phyloP scores from a whole-genome alignment of 495 filamentous ascomycete genomes.

The Parachaetomium inaequale region DNA sequence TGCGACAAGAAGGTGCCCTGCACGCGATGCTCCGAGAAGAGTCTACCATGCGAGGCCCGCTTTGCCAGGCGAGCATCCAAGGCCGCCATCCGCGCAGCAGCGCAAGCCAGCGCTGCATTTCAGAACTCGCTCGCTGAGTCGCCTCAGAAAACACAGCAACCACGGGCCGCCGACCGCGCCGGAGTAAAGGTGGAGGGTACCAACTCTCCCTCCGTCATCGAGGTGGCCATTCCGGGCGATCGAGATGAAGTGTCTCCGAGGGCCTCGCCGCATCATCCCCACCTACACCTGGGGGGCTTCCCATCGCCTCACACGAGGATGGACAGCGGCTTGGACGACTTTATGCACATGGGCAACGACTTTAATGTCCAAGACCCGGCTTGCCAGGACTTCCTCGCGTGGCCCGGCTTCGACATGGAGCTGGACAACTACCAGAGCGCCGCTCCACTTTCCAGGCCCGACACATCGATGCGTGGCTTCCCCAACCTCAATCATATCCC shows the following conservation, averaged over 20 bases:
- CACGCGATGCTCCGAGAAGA: constrained; percentile 54
- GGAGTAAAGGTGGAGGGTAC: constrained; percentile 22
- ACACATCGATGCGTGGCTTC: constrained; percentile 34
- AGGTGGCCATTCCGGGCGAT: constrained; percentile 28
- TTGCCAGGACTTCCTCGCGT: constrained; percentile 38
- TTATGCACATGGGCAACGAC: constrained; percentile 29
- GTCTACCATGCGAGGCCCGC: constrained; percentile 52
- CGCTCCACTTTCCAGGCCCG: constrained; percentile 26
- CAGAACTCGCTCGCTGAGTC: constrained; percentile 18
- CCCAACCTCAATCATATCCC: constrained; percentile 35
- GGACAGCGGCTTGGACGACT: constrained; percentile 36
- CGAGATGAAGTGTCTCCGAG: constrained; percentile 29
- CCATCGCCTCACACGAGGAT: constrained; percentile 35
- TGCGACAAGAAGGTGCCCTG: constrained; percentile 66
- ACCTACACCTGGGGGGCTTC: constrained; percentile 32
- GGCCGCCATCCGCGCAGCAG: constrained; percentile 38
- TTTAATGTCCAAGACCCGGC: constrained; percentile 29
- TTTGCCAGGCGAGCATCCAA: constrained; percentile 57
- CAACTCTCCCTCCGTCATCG: constrained; percentile 28
- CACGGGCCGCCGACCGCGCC: constrained; percentile 29
- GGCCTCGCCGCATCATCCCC: constrained; percentile 33
- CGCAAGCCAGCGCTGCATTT: constrained; percentile 30
- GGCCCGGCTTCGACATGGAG: constrained; percentile 36
- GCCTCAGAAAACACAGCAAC: constrained; percentile 24
- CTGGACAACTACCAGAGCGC: constrained; percentile 33